Conservation (phyloP, 345 rosid genomes). For the Ceriops decandra region DNA sequence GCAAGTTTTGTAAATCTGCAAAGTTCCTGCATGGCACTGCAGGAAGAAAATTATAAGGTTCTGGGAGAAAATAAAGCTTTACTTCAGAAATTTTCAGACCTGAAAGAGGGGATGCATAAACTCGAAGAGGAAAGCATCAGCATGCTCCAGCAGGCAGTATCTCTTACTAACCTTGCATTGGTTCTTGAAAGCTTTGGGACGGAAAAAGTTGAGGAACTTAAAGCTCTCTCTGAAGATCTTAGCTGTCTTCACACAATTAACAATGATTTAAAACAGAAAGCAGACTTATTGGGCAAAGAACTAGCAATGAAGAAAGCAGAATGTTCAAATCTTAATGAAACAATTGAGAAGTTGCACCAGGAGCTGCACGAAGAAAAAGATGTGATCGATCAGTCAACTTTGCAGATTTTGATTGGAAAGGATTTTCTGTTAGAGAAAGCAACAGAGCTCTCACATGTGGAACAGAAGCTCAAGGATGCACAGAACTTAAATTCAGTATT, state of each 20-base stretch:
- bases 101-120: slow-evolving; percentile 39
- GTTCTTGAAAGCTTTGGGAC: slow-evolving; percentile 49
- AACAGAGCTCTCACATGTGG: slow-evolving; percentile 56
- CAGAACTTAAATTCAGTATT: slow-evolving; percentile 51
- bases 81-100: slow-evolving; percentile 40
- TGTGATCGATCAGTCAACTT: slow-evolving; percentile 52
- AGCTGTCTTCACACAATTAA: slow-evolving; percentile 33
- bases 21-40: slow-evolving; percentile 43
- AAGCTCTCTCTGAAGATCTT: slow-evolving; percentile 44
- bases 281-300: slow-evolving; percentile 43
- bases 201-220: slow-evolving; percentile 52
- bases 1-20: slow-evolving; percentile 44
- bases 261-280: slow-evolving; percentile 43
- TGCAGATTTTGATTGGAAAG: slow-evolving; percentile 43
- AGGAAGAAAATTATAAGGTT: slow-evolving; percentile 46
- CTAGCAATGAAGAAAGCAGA: slow-evolving; percentile 48
- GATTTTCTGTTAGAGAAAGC: slow-evolving; percentile 57
- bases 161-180: slow-evolving; percentile 42
- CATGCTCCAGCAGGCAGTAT: slow-evolving; percentile 47
- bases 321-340: slow-evolving; percentile 38
- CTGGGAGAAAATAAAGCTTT: slow-evolving; percentile 43
- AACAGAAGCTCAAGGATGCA: slow-evolving; percentile 62
- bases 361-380: slow-evolving; percentile 54
- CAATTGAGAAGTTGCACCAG: slow-evolving; percentile 43
- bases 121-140: slow-evolving; percentile 59